Conservation (phyloP, 2,329 filamentous ascomycete genomes). For the Claviceps sorghi region DNA sequence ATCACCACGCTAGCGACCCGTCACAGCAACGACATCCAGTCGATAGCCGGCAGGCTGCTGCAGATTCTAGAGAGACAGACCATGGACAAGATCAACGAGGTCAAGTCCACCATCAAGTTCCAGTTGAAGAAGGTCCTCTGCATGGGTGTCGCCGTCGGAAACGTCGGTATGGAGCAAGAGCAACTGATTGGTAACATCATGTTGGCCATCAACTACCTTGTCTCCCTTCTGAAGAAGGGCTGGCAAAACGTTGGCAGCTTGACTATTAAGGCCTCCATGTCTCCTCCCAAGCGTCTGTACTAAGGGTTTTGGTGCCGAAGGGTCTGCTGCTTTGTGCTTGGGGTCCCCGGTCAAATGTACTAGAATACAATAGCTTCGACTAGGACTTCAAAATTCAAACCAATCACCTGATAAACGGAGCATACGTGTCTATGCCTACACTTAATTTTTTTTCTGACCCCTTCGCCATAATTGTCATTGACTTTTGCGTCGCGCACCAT, state of each 20-base stretch:
- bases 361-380: constrained; percentile 2
- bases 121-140: constrained; percentile 99
- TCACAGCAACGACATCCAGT: constrained; percentile 58
- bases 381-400: constrained; percentile 5
- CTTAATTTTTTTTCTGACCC: no score
- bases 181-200: constrained; percentile 98
- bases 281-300: constrained; percentile 94
- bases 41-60: constrained; percentile 62
- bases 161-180: constrained; percentile 94
- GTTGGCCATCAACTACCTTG: constrained; percentile 99
- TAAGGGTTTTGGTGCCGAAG: constrained; percentile 34
- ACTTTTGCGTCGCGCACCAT: not conserved
- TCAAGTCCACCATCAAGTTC: constrained; percentile 99
- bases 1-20: constrained; percentile 74
- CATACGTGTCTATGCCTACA: not conserved
- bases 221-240: constrained; percentile 99
- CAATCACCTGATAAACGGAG: not conserved
- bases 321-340: constrained; percentile 9
- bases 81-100: constrained; percentile 90
- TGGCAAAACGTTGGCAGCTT: constrained; percentile 99
- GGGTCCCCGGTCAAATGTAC: not conserved
- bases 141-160: constrained; percentile 98
- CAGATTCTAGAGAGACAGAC: constrained; percentile 66
- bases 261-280: constrained; percentile 99
- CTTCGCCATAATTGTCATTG: not conserved